Evolutionary conservation across 768 basidiomycete species (phyloP), one percentile per base, ranked within the genome.

Genomic region (Cubamyces sp.): DNA sequence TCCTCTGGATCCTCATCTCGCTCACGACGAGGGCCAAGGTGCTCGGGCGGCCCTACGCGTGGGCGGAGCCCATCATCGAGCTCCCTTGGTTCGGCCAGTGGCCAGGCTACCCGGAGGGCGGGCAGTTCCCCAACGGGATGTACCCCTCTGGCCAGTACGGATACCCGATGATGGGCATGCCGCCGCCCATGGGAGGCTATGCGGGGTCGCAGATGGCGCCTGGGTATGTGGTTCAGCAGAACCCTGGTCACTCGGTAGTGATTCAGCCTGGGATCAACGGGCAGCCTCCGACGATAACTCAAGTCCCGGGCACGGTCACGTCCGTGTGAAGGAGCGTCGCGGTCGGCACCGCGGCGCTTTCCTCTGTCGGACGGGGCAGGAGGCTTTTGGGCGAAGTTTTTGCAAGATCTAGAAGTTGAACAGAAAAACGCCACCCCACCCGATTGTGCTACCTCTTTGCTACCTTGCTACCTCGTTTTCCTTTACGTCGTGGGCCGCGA

Each of bases 51-150:
- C 79, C 74, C 47, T 66, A 77, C 55, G 85, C 86, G 47, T 88
- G 87, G 85, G 60, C 66, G 16, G 85, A 86, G 68, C 85, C 86
- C 60, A 75, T 79, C 62, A 66, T 73, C 78, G 88, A 91, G 66
- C 79, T 92, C 11, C 87, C 87, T 1, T 92, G 91, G 91, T 92
- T 87, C 68, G 84, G 84, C 49, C 86, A 92, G 77, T 77, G 77
- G 66, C 88, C 88, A 23, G 87, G 87, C 41, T 87, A 84, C 69
- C 65, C 70, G 9, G 70, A 69, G 48, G 49, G 56, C 57, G 62
- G 58, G 26, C 52, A 60, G 42, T 59, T 48, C 57, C 30, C 48
- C 26, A 30, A 37, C 18, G 68, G 65, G 37, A 62, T 54, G 57
- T 60, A 65, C 65, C 57, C 45, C 42, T 37, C 56, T 34, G 30